A percentile compares a stretch with the other conserved stretches of the same genome.
phyloP scores from a whole-genome alignment of 306 rosid genomes.

The Urtica urens region DNA sequence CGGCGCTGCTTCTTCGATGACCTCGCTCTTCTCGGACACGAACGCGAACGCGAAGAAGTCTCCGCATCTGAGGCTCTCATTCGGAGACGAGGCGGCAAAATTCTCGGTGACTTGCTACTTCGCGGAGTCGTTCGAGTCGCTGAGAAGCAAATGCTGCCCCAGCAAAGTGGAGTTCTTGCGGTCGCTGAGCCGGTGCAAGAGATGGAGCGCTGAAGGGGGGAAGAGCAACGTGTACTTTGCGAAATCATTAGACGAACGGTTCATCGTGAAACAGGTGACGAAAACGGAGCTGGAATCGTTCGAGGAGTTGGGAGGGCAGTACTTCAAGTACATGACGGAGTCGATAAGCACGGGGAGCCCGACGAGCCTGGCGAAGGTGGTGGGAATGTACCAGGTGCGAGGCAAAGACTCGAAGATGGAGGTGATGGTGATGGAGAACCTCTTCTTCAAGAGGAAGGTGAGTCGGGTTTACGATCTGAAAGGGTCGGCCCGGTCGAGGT shows the following conservation, averaged over 20 bases:
- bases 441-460: slow-evolving; percentile 75
- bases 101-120: slow-evolving; percentile 93
- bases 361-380: slow-evolving; percentile 92
- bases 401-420: slow-evolving; percentile 90
- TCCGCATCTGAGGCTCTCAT: slow-evolving; percentile 60
- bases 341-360: slow-evolving; percentile 72
- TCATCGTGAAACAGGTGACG: slow-evolving; percentile 84
- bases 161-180: slow-evolving; percentile 68
- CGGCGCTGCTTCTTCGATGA: slow-evolving; percentile 54
- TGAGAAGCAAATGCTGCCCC: slow-evolving; percentile 83
- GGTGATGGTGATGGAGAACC: slow-evolving; percentile 97
- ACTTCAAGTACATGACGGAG: slow-evolving; percentile 69
- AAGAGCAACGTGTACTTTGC: slow-evolving; percentile 97
- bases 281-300: slow-evolving; percentile 91
- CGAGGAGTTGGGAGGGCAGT: slow-evolving; percentile 74
- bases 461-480: slow-evolving; percentile 89
- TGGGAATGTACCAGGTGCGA: slow-evolving; percentile 85
- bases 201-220: slow-evolving; percentile 99
- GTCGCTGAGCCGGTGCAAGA: slow-evolving; percentile 77
- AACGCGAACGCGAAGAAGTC: slow-evolving; percentile 67
- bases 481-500: slow-evolving; percentile 94
- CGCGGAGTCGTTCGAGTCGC: slow-evolving; percentile 73
- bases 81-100: slow-evolving; percentile 69
- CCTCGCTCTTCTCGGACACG: slow-evolving; percentile 49
- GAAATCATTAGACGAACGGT: slow-evolving; percentile 85